Percentiles rank a stretch among this genome's conserved stretches.
Evolutionary conservation across 306 rosid genomes (phyloP).

Genomic region (Neltuma alba): DNA sequence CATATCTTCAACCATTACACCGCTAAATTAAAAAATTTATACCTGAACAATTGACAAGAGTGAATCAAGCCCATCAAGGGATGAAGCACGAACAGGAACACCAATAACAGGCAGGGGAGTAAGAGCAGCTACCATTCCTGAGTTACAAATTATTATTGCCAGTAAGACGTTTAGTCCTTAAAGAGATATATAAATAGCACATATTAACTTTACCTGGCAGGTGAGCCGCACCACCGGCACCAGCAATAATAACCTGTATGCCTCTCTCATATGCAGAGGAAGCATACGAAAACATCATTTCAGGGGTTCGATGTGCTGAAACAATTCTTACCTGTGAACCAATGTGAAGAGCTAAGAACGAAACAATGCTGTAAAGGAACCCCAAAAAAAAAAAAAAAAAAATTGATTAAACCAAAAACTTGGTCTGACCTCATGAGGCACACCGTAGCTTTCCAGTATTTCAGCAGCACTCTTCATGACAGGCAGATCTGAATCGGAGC

Average conservation of each 20-base stretch:
- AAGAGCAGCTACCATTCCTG: constrained; percentile 95
- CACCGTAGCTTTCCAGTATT: constrained; percentile 68
- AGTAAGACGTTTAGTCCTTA: constrained; percentile 6
- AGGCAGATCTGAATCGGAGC: constrained; percentile 95
- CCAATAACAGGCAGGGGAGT: constrained; percentile 81
- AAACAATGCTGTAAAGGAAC: constrained; percentile 11
- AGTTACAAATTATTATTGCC: constrained; percentile 33
- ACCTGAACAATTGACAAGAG: constrained; percentile 91
- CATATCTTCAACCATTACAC: too few relatives aligned
- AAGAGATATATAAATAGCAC: constrained; percentile 2
- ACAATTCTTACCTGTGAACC: constrained; percentile 75
- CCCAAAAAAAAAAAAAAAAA: background rate
- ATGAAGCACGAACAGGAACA: constrained; percentile 88
- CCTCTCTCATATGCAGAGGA: constrained; percentile 68
- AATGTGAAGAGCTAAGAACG: constrained; percentile 4
- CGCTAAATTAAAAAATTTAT: too few relatives aligned
- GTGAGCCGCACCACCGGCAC: constrained; percentile 97
- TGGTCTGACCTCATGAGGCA: constrained; percentile 71
- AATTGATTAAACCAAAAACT: background rate
- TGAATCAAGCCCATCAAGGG: constrained; percentile 85
- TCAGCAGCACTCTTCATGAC: constrained; percentile 91
- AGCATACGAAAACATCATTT: constrained; percentile 78
- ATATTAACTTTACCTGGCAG: constrained; percentile 65
- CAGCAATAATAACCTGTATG: constrained; percentile 85
- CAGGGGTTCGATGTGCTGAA: constrained; percentile 93